These are phyloP conservation scores for Schizothecium vesticola DNA, from an alignment of 495 filamentous ascomycete species.

Conservation along the genomic window DNA sequence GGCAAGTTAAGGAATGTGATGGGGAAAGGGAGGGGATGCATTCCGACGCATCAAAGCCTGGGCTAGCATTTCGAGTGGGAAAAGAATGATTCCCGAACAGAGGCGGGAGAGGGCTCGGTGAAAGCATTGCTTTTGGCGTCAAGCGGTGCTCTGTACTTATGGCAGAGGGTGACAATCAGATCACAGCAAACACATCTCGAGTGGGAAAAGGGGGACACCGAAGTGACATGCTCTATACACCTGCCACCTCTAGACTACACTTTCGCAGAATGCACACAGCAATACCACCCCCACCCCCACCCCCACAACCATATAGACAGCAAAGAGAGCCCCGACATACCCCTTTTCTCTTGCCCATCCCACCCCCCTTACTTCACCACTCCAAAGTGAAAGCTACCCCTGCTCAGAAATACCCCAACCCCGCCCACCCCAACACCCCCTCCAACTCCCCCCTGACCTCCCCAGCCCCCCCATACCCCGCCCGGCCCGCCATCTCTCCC, in stretches of 20 bases:
- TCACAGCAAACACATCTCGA: background rate
- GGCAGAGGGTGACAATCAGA: too few relatives aligned
- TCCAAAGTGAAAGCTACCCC: background rate
- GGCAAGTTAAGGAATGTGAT: background rate
- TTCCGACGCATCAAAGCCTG: background rate
- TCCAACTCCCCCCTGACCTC: slow-evolving; percentile 31
- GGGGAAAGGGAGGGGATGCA: background rate
- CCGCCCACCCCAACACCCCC: slow-evolving; percentile 32
- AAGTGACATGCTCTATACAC: background rate
- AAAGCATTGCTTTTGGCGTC: too few relatives aligned
- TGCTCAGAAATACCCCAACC: slow-evolving; percentile 34
- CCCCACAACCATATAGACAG: background rate
- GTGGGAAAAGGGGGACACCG: background rate
- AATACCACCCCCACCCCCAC: background rate
- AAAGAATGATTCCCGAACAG: too few relatives aligned
- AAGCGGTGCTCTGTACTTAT: too few relatives aligned
- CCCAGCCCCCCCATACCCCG: slow-evolving; percentile 42
- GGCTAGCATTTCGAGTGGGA: too few relatives aligned
- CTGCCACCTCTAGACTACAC: background rate
- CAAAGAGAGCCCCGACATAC: background rate
- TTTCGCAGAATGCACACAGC: background rate
- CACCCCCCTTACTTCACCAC: background rate
- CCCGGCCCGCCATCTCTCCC: slow-evolving; percentile 62
- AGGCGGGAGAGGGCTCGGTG: too few relatives aligned
- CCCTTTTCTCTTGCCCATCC: background rate